A percentile compares a stretch with the other conserved stretches of the same genome.
phyloP scores from a whole-genome alignment of 78 protist species.

The Cavenderia fasciculata region DNA sequence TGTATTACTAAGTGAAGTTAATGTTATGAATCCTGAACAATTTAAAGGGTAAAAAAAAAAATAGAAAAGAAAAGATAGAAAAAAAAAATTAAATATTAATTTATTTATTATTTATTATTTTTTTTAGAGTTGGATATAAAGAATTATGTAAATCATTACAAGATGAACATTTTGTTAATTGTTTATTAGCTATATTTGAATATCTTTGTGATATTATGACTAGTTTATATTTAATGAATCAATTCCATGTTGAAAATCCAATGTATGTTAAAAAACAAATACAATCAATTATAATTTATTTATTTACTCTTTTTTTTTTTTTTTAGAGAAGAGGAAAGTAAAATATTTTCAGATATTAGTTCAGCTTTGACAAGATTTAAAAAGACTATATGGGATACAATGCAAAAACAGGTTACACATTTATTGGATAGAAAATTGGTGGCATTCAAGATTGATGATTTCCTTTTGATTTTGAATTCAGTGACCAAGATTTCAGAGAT shows the following conservation, averaged over 20 bases:
- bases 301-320: background rate
- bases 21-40: conserved; percentile 44
- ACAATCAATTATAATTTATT: background rate
- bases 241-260: conserved; percentile 54
- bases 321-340: conserved; percentile 39
- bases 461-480: conserved; percentile 52
- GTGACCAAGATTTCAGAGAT: conserved; percentile 65
- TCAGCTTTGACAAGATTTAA: conserved; percentile 62
- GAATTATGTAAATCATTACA: conserved; percentile 30
- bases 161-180: conserved; percentile 58
- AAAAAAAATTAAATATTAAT: background rate
- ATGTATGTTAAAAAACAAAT: background rate
- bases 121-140: conserved; percentile 10
- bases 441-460: conserved; percentile 68
- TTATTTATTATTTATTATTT: background rate
- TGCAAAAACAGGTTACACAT: conserved; percentile 52
- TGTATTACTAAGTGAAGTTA: conserved; percentile 48
- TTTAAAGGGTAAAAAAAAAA: background rate
- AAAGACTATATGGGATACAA: conserved; percentile 68
- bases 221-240: conserved; percentile 65
- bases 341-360: conserved; percentile 48
- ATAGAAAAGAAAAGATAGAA: background rate
- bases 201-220: conserved; percentile 73
- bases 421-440: conserved; percentile 39
- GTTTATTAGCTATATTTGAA: conserved; percentile 65